phyloP scores from a whole-genome alignment of 2,329 filamentous ascomycete species.

The Neofusicoccum cordaticola region DNA sequence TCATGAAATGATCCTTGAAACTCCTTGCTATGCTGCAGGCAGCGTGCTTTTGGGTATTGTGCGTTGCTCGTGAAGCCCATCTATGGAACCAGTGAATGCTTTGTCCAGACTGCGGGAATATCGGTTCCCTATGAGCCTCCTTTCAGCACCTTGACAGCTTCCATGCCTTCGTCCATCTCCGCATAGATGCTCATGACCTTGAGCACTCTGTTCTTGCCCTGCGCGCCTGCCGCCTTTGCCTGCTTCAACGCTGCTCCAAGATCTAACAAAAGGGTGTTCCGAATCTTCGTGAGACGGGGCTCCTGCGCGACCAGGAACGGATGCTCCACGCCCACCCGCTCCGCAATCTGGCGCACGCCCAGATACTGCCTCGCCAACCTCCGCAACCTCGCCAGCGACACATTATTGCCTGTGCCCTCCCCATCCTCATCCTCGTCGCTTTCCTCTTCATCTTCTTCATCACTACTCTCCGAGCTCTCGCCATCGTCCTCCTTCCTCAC shows the following conservation, averaged over 20 bases:
- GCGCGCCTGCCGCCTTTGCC: conserved; percentile 43
- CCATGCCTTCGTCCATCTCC: conserved; percentile 58
- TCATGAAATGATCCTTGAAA: conserved; percentile 20
- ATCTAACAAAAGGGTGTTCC: conserved; percentile 63
- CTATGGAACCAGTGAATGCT: no score
- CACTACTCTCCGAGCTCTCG: conserved; percentile 24
- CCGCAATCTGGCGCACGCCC: conserved; percentile 52
- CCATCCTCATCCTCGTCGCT: conserved; percentile 36
- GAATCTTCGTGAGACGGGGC: conserved; percentile 55
- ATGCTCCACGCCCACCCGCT: conserved; percentile 55
- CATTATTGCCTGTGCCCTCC: conserved; percentile 24
- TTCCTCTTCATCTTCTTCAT: conserved; percentile 32
- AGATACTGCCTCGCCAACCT: conserved; percentile 58
- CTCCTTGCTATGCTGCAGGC: background rate
- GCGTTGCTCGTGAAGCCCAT: background rate
- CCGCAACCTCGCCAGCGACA: conserved; percentile 47
- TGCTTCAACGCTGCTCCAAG: conserved; percentile 62
- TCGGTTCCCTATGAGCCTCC: conserved; percentile 28
- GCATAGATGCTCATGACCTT: conserved; percentile 60
- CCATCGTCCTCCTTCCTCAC: conserved; percentile 21
- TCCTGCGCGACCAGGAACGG: conserved; percentile 62
- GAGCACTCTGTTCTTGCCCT: conserved; percentile 46
- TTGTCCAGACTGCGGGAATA: no score
- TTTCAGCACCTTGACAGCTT: conserved; percentile 54
- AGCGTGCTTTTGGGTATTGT: background rate